phyloP scores from a whole-genome alignment of 2,329 filamentous ascomycete species.

The Huntiella decipiens region DNA sequence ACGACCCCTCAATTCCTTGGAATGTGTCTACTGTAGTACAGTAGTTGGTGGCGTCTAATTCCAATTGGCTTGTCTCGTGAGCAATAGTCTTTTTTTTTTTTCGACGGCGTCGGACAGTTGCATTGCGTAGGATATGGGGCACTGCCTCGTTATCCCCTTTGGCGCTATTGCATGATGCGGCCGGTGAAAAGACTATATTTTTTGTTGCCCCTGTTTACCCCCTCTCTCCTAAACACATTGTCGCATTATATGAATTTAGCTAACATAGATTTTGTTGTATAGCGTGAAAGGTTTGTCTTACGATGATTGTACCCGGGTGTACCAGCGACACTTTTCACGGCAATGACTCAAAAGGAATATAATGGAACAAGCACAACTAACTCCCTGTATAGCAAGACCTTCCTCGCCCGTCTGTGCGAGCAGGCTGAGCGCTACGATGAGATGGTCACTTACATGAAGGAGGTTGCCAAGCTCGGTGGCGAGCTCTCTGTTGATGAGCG shows the following conservation, averaged over 20 bases:
- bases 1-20: too few species aligned
- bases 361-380: conserved; percentile 4
- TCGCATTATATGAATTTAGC: conserved; percentile 2
- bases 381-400: conserved; percentile 67
- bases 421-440: conserved; percentile 99
- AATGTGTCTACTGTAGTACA: too few species aligned
- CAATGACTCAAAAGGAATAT: not conserved
- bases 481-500: conserved; percentile 91
- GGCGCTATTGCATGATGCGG: too few species aligned
- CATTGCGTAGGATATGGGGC: too few species aligned
- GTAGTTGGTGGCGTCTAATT: too few species aligned
- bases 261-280: conserved; percentile 1
- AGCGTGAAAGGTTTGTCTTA: conserved; percentile 11
- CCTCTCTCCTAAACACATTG: not conserved
- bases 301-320: not conserved
- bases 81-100: too few species aligned
- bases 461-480: conserved; percentile 75
- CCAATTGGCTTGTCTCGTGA: too few species aligned
- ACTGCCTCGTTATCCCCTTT: too few species aligned
- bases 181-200: too few species aligned
- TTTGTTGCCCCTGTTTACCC: not conserved
- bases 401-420: conserved; percentile 98
- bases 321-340: not conserved
- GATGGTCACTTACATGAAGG: conserved; percentile 99
- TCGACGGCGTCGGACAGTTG: too few species aligned